Base-by-base conservation (phyloP, 805 yeast genomes). In the Starmerella ratchasimensis region DNA sequence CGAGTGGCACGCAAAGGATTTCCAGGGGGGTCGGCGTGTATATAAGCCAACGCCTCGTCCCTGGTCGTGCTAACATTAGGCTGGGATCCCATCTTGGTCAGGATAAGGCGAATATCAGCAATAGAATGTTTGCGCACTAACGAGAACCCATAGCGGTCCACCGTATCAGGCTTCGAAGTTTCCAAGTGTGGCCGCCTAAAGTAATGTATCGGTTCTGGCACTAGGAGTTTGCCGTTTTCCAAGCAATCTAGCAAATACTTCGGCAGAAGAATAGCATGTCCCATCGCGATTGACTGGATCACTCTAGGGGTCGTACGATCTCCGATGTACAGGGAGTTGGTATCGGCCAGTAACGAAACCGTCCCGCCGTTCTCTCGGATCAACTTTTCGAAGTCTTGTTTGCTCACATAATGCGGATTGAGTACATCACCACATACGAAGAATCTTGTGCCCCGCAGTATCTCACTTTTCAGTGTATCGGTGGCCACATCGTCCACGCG, bases 161-260 rank as follows among this genome's bases (percentile, higher is more conserved):
- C 63, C 2, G 38, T 39, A 22, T 21, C 17, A 5, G 21, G 23
- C n/a, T 8, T 13, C 7, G 21, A 20, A 15, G 48, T 34, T 17
- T 38, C 41, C 3, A 26, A 7, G 6, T 9, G 18, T 2, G 46
- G 25, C 67, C 71, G 34, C 47, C 48, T 19, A 69, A 39, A 67
- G 27, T 76, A 61, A 49, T 81, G 77, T 1, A 32, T 33, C 6
- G 81, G 79, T 46, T 80, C 93, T 5, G 79, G 46, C 2, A 65
- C 66, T 0, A 81, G 55, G 2, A 73, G 32, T 2, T 48, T 36
- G 1, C 54, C 49, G 11, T 60, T 53, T 14, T 54, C 50, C 2
- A 80, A 58, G 47, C 90, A 74, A 46, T 80, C 86, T 31, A 72
- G 61, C 5, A 82, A 53, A 94, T 94, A 88, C 22, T 59, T 54